phyloP scores from a whole-genome alignment of 2,329 filamentous ascomycete genomes.

The Fusarium pseudoanthophilum region DNA sequence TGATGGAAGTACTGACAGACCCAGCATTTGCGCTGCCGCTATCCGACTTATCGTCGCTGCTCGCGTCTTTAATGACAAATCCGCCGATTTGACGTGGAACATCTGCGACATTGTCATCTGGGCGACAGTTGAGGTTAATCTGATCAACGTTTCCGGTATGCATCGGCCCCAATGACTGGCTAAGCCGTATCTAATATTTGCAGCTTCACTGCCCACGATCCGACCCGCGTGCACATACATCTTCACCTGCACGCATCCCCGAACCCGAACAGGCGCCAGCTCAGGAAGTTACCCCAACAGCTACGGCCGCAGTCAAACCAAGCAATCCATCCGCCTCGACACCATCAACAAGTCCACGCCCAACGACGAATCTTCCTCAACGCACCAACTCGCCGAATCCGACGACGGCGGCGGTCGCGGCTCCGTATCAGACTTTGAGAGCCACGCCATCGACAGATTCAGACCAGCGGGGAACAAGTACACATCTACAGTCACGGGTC shows the following conservation, averaged over 20 bases:
- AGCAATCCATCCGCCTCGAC: conserved; percentile 39
- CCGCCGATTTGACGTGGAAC: conserved; percentile 39
- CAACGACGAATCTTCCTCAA: conserved; percentile 35
- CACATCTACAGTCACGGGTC: conserved; percentile 27
- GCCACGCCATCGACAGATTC: conserved; percentile 35
- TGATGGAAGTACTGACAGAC: neutral
- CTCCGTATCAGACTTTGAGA: conserved; percentile 38
- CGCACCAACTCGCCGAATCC: conserved; percentile 35
- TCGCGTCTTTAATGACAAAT: conserved; percentile 23
- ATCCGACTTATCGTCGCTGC: conserved; percentile 36
- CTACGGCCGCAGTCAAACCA: conserved; percentile 37
- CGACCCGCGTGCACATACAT: conserved; percentile 39
- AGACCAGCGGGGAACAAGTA: conserved; percentile 23
- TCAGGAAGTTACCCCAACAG: conserved; percentile 33
- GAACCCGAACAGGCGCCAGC: conserved; percentile 29
- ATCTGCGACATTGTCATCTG: conserved; percentile 40
- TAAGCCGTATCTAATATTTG: neutral
- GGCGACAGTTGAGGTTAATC: conserved; percentile 42
- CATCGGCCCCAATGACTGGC: too few relatives aligned
- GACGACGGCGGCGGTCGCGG: conserved; percentile 1
- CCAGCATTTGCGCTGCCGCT: conserved; percentile 36
- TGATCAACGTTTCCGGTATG: conserved; percentile 40
- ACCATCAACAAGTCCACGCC: conserved; percentile 23
- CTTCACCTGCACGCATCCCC: conserved; percentile 30
- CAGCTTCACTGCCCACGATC: conserved; percentile 42